Percentiles rank a stretch among this genome's conserved stretches.
Conservation (phyloP, 139 green algal species). For the Ettlia oleoabundans region DNA sequence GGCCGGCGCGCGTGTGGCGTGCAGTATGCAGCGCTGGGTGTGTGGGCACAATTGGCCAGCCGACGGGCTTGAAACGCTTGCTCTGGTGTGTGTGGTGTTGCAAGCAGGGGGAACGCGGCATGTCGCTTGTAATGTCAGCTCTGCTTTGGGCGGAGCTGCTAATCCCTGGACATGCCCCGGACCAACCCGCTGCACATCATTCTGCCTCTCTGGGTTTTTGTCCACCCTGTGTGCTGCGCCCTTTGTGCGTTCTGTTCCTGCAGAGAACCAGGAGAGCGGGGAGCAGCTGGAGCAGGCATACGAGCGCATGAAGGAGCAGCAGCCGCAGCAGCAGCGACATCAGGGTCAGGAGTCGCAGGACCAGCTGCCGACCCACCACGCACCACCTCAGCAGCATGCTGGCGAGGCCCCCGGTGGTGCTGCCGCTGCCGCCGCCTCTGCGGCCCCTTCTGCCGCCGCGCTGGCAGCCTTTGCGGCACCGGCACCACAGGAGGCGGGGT, state of each 20-base stretch:
- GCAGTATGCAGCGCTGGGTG: too few species aligned
- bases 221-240: background rate
- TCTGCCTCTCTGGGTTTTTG: background rate
- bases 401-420: background rate
- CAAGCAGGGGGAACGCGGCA: too few species aligned
- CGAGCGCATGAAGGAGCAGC: background rate
- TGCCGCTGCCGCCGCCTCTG: background rate
- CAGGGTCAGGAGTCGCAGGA: background rate
- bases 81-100: background rate
- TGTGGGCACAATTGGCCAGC: too few species aligned
- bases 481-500: background rate
- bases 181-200: background rate
- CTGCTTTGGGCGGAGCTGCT: too few species aligned
- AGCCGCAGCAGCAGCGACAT: background rate
- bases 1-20: too few species aligned
- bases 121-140: too few species aligned
- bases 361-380: background rate
- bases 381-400: too few species aligned
- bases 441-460: background rate
- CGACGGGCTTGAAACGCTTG: too few species aligned
- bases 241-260: constrained; percentile 17
- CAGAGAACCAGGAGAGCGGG: constrained; percentile 54
- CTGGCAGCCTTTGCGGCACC: background rate
- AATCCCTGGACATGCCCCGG: too few species aligned
- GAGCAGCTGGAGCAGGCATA: constrained; percentile 45